Conservation (phyloP, 2,329 filamentous ascomycete species). For the Sphaerostilbella broomeana region DNA sequence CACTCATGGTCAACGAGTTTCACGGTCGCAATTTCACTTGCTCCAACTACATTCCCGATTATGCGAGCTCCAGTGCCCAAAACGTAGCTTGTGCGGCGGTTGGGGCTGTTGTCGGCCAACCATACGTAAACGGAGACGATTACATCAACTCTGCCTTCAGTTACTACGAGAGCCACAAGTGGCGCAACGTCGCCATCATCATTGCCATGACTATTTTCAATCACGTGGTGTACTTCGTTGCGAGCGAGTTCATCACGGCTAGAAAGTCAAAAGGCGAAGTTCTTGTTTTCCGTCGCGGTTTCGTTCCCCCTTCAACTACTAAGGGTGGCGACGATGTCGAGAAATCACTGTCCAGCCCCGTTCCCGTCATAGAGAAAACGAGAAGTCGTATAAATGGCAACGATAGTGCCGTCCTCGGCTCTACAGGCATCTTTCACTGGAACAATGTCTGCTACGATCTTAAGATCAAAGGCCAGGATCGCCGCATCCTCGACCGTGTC, state of each 20-base stretch:
- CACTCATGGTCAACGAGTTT: constrained; percentile 63
- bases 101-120: constrained; percentile 39
- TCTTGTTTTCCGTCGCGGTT: constrained; percentile 39
- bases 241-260: constrained; percentile 40
- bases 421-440: constrained; percentile 37
- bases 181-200: constrained; percentile 53
- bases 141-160: constrained; percentile 42
- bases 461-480: constrained; percentile 57
- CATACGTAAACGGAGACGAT: constrained; percentile 14
- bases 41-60: constrained; percentile 17
- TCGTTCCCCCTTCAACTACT: not conserved
- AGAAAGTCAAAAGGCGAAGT: constrained; percentile 56
- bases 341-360: not conserved
- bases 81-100: constrained; percentile 28
- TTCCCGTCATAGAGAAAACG: constrained; percentile 4
- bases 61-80: constrained; percentile 20
- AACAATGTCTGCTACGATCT: constrained; percentile 68
- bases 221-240: constrained; percentile 41
- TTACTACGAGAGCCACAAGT: constrained; percentile 43
- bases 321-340: constrained; percentile 1
- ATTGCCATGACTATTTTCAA: constrained; percentile 45
- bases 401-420: constrained; percentile 8
- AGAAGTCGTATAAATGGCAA: too few species aligned
- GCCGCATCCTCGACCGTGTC: constrained; percentile 63
- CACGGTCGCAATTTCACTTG: constrained; percentile 23